Evolutionary conservation across 1,284 basidiomycete genomes (phyloP), one percentile per base, ranked within the genome.

Genomic region (Cryptococcus hybrid): DNA sequence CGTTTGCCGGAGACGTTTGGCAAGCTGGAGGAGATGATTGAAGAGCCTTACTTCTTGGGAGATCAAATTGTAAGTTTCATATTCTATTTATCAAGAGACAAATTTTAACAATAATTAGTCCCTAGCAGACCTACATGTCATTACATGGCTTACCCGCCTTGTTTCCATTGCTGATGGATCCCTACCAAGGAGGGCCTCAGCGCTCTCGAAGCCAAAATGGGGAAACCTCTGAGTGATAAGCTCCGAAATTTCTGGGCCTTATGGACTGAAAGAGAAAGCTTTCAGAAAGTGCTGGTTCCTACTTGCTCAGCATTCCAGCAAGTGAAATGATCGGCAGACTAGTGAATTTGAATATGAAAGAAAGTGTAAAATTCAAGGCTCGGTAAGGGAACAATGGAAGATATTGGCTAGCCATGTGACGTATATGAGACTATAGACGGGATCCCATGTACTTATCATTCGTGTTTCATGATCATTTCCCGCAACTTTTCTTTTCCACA

Each of bases 121-220:
- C 7, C 79, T 91, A 46, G 88, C 86, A 2, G 92, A 94, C 71
- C 76, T 92, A 52, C 89, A 92, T 68, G 79, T 92, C 34, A 85
- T 84, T 3, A 85, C 85, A 9, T 95, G 89, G 90, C 73, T 92
- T 42, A 80, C 85, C 2, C 82, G 85, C 35, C 63, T 92, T 8
- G 83, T 86, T 9, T 72, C 68, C 47, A 78, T 90, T 30, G 80
- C 82, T 4, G 86, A 85, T 1, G 87, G 84, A 0, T 72, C 71
- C 24, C 69, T 0, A 71, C 65, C 1, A 82, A 86, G 43, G 79
- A 83, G 3, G 76, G 74, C 6, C 56, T 80, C 42, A 54, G 64
- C 11, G 58, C 66, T 7, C 56, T 80, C 5, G 69, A 76, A 45
- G 58, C 63, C 0, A 59, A 65, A 52, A 59, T 76, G 35, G 66